A percentile compares a stretch with the other conserved stretches of the same genome.
Evolutionary conservation across 768 basidiomycete genomes (phyloP).

Genomic region (Lentinula edodes): DNA sequence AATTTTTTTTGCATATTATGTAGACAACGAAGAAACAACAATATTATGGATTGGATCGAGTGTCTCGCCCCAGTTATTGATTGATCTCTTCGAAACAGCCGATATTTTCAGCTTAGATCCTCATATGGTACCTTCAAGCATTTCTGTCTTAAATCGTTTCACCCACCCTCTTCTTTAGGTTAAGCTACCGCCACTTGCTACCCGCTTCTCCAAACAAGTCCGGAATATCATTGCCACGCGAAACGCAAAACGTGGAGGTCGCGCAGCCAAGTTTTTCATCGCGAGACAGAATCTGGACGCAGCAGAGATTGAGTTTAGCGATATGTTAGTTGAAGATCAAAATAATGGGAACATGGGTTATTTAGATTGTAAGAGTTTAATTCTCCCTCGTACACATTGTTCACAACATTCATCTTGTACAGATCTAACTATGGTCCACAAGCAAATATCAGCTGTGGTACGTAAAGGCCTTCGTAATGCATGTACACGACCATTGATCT

Average conservation of each 20-base stretch:
- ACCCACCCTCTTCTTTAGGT: conserved; percentile 37
- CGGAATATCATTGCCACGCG: conserved; percentile 79
- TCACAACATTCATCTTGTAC: background rate
- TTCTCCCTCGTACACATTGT: background rate
- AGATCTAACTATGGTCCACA: conserved; percentile 47
- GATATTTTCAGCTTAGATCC: conserved; percentile 66
- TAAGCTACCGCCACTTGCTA: conserved; percentile 63
- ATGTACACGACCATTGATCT: background rate
- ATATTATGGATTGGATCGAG: conserved; percentile 89
- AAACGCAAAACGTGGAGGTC: conserved; percentile 45
- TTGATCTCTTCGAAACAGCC: conserved; percentile 82
- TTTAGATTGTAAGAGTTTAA: conserved; percentile 66
- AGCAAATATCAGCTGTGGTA: conserved; percentile 43
- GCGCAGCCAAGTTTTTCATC: conserved; percentile 56
- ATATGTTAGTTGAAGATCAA: conserved; percentile 95
- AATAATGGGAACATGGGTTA: conserved; percentile 96
- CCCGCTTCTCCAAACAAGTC: conserved; percentile 76
- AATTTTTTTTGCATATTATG: background rate
- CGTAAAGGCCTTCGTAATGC: conserved; percentile 14
- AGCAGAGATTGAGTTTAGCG: conserved; percentile 90
- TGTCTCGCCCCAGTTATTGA: conserved; percentile 74
- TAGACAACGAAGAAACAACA: conserved; percentile 84
- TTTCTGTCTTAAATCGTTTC: conserved; percentile 5
- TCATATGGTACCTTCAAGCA: conserved; percentile 50
- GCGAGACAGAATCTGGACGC: conserved; percentile 93